A percentile compares a stretch with the other conserved stretches of the same genome.
phyloP scores from a whole-genome alignment of 305 asterid genomes.

The Fraxinus nigra region DNA sequence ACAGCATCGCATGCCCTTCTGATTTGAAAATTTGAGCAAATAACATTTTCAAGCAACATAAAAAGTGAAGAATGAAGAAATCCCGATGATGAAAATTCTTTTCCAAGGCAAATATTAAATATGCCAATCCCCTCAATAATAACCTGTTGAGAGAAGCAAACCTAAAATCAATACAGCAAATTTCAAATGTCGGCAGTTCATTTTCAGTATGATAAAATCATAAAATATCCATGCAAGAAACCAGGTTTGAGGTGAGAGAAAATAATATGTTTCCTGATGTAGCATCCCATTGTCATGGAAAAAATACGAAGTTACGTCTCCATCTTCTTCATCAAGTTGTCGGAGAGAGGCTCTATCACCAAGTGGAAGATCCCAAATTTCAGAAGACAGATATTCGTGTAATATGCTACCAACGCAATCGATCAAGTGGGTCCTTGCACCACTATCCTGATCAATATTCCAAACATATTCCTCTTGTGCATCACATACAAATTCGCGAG shows the following conservation, averaged over 20 bases:
- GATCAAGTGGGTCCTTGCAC: conserved; percentile 51
- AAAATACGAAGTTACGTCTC: conserved; percentile 58
- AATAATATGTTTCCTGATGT: conserved; percentile 66
- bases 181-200: conserved; percentile 7
- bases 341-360: conserved; percentile 45
- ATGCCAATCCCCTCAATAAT: conserved; percentile 86
- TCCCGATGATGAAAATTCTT: conserved; percentile 73
- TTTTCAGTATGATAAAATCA: conserved; percentile 11
- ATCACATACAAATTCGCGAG: conserved; percentile 17
- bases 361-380: conserved; percentile 90
- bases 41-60: conserved; percentile 82
- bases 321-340: conserved; percentile 49
- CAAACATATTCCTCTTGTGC: conserved; percentile 40
- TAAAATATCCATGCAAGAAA: conserved; percentile 17
- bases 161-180: conserved; percentile 10
- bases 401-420: conserved; percentile 77
- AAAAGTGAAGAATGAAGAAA: conserved; percentile 92
- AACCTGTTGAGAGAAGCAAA: conserved; percentile 49
- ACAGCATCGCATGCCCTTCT: conserved; percentile 79
- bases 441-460: conserved; percentile 35
- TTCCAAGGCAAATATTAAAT: conserved; percentile 68
- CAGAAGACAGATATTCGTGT: conserved; percentile 90
- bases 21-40: conserved; percentile 80
- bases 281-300: conserved; percentile 80
- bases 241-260: conserved; percentile 19